A percentile compares a stretch with the other conserved stretches of the same genome.
Evolutionary conservation across 768 basidiomycete species (phyloP).

Genomic region (Lactifluus hygrophoroides): DNA sequence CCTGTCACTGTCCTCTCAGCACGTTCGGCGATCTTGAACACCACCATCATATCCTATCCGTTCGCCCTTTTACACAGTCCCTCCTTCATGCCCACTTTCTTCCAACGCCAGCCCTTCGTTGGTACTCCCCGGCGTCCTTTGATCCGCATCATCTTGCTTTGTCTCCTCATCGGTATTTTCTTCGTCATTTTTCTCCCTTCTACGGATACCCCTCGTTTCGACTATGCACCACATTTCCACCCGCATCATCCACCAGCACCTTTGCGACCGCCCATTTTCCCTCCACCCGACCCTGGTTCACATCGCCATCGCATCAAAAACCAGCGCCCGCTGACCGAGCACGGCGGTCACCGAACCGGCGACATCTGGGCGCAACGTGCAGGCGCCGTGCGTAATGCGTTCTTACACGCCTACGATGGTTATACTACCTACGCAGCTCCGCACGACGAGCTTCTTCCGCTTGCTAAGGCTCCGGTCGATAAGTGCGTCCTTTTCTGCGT

Average conservation of each 20-base stretch:
- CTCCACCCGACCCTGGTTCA: background rate
- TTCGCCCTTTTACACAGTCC: background rate
- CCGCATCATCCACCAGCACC: background rate
- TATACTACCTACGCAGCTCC: conserved; percentile 53
- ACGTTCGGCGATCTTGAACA: background rate
- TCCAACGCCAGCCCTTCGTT: background rate
- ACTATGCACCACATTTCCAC: background rate
- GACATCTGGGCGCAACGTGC: conserved; percentile 44
- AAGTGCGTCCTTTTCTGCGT: conserved; percentile 35
- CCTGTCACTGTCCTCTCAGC: background rate
- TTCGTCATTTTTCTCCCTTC: background rate
- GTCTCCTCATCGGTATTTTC: background rate
- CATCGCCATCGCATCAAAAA: background rate
- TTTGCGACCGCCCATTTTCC: background rate
- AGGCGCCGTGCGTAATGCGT: conserved; percentile 50
- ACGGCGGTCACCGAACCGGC: background rate
- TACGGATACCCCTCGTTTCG: background rate
- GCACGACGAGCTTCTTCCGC: conserved; percentile 53
- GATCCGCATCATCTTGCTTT: background rate
- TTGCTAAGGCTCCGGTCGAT: conserved; percentile 39
- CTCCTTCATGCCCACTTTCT: background rate
- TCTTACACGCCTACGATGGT: conserved; percentile 55
- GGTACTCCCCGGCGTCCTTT: background rate
- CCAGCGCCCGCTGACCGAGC: background rate
- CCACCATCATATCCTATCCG: background rate